A percentile compares a stretch with the other conserved stretches of the same genome.
Conservation (phyloP, 768 basidiomycete genomes). For the Auricularia sp. region DNA sequence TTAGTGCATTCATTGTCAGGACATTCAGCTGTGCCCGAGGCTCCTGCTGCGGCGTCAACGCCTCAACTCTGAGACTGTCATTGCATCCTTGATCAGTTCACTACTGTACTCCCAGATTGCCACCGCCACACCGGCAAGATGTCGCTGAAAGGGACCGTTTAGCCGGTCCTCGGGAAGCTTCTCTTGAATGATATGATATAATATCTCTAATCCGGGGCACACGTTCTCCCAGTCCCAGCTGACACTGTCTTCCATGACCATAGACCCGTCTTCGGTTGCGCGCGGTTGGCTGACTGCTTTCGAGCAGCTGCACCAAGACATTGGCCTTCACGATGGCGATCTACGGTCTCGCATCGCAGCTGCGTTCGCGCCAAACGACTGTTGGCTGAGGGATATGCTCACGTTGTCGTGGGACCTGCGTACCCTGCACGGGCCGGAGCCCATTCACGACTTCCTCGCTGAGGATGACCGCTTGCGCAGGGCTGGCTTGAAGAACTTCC, state of each 20-base stretch:
- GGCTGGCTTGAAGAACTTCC: background rate
- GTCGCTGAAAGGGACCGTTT: no score
- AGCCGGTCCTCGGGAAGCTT: no score
- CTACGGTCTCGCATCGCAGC: background rate
- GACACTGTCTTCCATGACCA: background rate
- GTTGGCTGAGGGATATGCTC: conserved; percentile 26
- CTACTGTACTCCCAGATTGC: no score
- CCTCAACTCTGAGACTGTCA: no score
- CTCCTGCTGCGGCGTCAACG: no score
- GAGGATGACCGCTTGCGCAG: conserved; percentile 1
- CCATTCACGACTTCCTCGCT: conserved; percentile 25
- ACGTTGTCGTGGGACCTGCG: conserved; percentile 35
- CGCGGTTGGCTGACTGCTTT: background rate
- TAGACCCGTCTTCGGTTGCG: background rate
- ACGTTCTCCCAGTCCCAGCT: no score
- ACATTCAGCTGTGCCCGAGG: no score
- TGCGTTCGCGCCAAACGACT: background rate
- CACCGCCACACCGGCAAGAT: no score
- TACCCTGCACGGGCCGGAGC: conserved; percentile 25
- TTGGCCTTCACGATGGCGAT: background rate
- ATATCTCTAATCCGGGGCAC: no score
- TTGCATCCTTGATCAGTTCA: no score
- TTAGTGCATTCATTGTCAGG: no score
- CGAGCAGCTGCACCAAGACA: background rate
- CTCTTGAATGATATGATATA: no score